Conservation (phyloP, 805 yeast species). For the Kodamaea laetipori region DNA sequence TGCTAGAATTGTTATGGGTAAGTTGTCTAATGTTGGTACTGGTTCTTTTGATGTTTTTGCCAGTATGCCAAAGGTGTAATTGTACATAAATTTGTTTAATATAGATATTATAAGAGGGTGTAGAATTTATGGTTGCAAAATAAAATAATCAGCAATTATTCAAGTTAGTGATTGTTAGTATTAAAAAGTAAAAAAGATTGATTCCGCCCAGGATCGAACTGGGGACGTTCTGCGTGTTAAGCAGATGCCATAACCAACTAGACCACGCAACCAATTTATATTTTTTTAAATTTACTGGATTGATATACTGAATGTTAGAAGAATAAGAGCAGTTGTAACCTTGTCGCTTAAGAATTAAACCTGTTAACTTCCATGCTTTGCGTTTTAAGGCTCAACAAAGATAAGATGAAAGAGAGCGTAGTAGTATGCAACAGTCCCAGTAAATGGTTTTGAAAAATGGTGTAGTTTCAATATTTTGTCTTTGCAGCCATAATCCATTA, state of each 20-base stretch:
- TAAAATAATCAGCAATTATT: too few species aligned
- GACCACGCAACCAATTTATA: constrained; percentile 84
- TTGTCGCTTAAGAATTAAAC: too few species aligned
- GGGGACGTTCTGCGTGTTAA: constrained; percentile 99
- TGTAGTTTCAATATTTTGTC: too few species aligned
- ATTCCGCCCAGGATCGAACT: constrained; percentile 99
- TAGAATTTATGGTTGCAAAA: too few species aligned
- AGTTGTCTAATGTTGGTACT: constrained; percentile 88
- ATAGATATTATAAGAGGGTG: constrained; percentile 1
- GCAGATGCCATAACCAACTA: constrained; percentile 99
- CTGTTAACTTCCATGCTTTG: too few species aligned
- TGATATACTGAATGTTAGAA: too few species aligned
- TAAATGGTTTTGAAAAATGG: background rate
- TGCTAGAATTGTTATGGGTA: constrained; percentile 91
- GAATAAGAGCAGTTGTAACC: too few species aligned
- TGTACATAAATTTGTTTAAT: constrained; percentile 6
- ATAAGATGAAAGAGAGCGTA: too few species aligned
- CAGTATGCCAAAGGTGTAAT: constrained; percentile 37
- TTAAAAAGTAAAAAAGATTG: constrained; percentile 38
- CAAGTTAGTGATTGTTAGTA: too few species aligned
- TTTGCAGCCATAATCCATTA: too few species aligned
- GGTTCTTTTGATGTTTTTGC: constrained; percentile 87
- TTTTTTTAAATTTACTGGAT: background rate
- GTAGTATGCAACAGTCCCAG: too few species aligned
- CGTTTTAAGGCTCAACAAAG: too few species aligned